A percentile compares a stretch with the other conserved stretches of the same genome.
Conservation (phyloP, 2,329 filamentous ascomycete species). For the Gyromitra esculenta region DNA sequence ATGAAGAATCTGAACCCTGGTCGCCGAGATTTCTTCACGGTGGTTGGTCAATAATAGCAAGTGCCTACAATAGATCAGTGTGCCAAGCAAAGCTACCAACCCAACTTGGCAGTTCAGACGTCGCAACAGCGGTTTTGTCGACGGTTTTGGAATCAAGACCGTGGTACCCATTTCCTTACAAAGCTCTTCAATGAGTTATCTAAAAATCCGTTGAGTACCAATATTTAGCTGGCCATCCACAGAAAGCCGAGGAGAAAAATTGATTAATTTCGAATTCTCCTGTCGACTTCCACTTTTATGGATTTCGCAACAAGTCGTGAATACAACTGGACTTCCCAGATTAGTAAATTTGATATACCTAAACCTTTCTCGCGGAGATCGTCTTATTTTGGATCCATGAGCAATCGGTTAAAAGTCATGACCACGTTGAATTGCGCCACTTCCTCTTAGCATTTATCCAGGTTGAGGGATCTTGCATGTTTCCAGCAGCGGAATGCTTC, state of each 20-base stretch:
- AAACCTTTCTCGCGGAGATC: conserved; percentile 1
- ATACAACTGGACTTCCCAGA: conserved; percentile 4
- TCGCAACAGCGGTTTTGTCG: conserved; percentile 29
- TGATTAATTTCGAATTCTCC: conserved; percentile 6
- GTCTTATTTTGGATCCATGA: background rate
- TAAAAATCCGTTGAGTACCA: conserved; percentile 11
- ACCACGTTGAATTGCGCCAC: conserved; percentile 5
- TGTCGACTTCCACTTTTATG: background rate
- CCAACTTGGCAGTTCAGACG: conserved; percentile 39
- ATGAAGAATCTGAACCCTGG: background rate
- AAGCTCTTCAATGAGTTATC: background rate
- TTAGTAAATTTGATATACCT: background rate
- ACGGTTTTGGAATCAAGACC: conserved; percentile 43
- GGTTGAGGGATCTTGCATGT: conserved; percentile 1
- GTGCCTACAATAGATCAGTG: conserved; percentile 25
- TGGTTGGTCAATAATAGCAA: conserved; percentile 20
- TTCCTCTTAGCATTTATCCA: background rate
- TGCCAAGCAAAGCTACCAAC: conserved; percentile 33
- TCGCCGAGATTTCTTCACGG: background rate
- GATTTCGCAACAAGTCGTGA: background rate
- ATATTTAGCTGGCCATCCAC: background rate
- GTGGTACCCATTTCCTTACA: background rate
- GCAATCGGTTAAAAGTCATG: background rate
- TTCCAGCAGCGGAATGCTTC: conserved; percentile 26
- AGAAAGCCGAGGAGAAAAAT: background rate